phyloP scores from a whole-genome alignment of 768 basidiomycete species.

The Lentinula sp. region DNA sequence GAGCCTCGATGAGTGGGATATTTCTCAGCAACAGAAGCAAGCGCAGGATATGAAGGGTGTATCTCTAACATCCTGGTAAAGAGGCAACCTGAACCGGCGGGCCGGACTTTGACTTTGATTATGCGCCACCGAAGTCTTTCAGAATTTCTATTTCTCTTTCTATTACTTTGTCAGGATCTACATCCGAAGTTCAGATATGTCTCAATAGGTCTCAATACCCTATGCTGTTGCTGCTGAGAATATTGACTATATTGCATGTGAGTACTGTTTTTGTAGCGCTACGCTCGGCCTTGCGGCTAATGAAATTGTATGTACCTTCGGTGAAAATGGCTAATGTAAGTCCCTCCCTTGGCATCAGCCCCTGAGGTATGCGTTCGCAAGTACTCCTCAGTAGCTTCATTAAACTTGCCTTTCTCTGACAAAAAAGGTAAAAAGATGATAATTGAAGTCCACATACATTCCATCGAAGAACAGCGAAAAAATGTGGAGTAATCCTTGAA shows the following conservation, averaged over 20 bases:
- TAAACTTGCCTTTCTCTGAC: background rate
- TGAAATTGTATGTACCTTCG: background rate
- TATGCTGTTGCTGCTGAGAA: too few species aligned
- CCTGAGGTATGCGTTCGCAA: background rate
- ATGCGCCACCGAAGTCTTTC: too few species aligned
- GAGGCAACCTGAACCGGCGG: background rate
- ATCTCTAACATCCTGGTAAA: background rate
- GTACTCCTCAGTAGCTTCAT: background rate
- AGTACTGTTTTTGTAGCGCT: too few species aligned
- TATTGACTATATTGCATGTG: background rate
- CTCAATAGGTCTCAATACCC: too few species aligned
- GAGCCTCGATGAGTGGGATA: conserved; percentile 58
- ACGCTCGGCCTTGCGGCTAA: background rate
- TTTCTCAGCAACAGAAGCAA: conserved; percentile 33
- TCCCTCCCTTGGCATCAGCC: background rate
- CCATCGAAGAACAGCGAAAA: background rate
- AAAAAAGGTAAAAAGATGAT: too few species aligned
- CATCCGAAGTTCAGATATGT: too few species aligned
- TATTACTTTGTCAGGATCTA: too few species aligned
- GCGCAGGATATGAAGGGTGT: conserved; percentile 1
- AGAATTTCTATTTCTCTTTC: too few species aligned
- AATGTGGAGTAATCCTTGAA: background rate
- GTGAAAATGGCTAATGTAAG: background rate
- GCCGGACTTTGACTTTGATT: background rate
- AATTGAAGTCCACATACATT: background rate